Evolutionary conservation across 805 yeast genomes (phyloP), one percentile per base, ranked within the genome.

Genomic region (Zygoascus bituminiphila): DNA sequence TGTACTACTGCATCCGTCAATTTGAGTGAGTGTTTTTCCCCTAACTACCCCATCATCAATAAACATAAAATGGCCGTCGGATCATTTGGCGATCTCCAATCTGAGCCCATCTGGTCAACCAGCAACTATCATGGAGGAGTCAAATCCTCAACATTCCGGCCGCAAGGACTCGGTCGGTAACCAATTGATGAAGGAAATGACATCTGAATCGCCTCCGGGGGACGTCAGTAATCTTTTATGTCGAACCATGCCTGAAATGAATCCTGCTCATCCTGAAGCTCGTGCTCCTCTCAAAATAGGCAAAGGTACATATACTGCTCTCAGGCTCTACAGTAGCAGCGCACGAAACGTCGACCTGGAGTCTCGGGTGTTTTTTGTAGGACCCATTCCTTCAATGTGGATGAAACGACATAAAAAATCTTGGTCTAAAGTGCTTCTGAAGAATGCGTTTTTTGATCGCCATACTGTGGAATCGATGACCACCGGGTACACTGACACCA

Each of bases 301-400:
- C 21, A 47, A 37, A 15, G 50, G 56, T 22, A 59, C 66, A 19
- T 63, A 58, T 49, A 64, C 69, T 4, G 68, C 68, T 15, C 42
- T 53, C 22, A 60, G 65, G 48, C 54, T 66, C 33, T 55, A 53
- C 48, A 55, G 55, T 42, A 46, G 60, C 26, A 49, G 61, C 1
- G 65, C 68, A 2, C 36, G 50, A 24, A 51, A 53, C n/a, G 42
- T 63, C 19, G 58, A 65, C 49, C 47, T 52, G 20, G 64, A 63
- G 47, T 56, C 64, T 29, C 52, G 66, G 21, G 57, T 58, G 14
- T 39, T 54, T 37, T 48, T 65, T n/a, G 47, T 66, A 4, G 70
- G 70, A 19, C 62, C 59, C 6, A 54, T 62, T n/a, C 65, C 69
- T 2, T 37, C 42, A 7, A 57, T 50, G 33, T 54, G 60, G 55